Base-by-base conservation (phyloP, 2,329 filamentous ascomycete species). In the Microdochium nivale region DNA sequence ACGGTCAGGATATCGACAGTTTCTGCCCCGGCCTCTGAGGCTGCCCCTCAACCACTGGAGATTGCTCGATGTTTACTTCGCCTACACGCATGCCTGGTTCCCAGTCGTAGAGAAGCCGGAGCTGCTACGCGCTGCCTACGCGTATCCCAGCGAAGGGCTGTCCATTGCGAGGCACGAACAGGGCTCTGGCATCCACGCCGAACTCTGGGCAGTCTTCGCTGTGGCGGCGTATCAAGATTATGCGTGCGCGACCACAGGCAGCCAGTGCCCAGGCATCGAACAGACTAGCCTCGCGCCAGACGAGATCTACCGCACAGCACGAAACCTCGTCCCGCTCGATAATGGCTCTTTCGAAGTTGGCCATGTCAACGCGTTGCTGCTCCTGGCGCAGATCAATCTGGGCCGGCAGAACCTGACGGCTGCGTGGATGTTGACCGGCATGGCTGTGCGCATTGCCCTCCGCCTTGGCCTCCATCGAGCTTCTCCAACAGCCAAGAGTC, bases 31-130 rank as follows among this genome's bases (percentile, higher is more conserved):
- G 23, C 50, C 52, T 11, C 49, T 58, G 16, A 67, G 60, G 40
- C 67, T 86, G 0, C 82, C 76, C 16, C 60, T 65, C 16, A 76
- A 80, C 59, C 79, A 76, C 61, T 83, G 74, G 70, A 72, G 76
- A 2, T 73, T 90, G 3, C 69, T 90, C 37, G 84, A 90, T 57
- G 75, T 86, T 3, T 90, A 89, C 62, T 87, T 88, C 54, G 80
- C 85, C 1, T 88, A 88, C 58, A 88, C 84, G 0, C 85, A 90
- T 62, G 82, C 79, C 50, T 91, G 87, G 87, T 75, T 91, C 25
- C 87, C 87, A 0, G 82, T 91, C 25, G 72, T 86, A 11, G 83
- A 89, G 56, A 86, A 83, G 55, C 78, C 85, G 48, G 75, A 78
- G 43, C 70, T 88, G 3, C 69, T 85, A 49, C 73, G 58, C 52